These are phyloP conservation scores for Xylona heveae DNA, from an alignment of 495 filamentous ascomycete genomes.

Conservation along the genomic window DNA sequence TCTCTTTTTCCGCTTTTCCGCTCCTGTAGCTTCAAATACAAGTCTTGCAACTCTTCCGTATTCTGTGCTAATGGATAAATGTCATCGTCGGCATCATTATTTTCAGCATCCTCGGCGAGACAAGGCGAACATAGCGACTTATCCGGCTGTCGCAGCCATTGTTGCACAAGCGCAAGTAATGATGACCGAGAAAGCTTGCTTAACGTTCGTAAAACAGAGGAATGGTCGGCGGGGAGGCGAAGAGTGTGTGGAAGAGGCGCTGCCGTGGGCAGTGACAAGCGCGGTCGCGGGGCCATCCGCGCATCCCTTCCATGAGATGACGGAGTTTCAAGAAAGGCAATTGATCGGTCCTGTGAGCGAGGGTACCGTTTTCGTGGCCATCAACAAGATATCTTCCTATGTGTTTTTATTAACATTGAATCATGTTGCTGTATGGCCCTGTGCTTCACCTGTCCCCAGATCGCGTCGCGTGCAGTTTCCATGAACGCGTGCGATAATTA, in stretches of 20 bases:
- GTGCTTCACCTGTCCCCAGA: too few species aligned
- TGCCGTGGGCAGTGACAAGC: slow-evolving; percentile 2
- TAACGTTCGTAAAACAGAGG: slow-evolving; percentile 40
- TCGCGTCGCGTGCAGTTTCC: too few species aligned
- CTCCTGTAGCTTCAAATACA: slow-evolving; percentile 31
- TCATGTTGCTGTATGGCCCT: too few species aligned
- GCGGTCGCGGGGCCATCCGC: too few species aligned
- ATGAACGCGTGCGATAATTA: too few species aligned
- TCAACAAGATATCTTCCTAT: too few species aligned
- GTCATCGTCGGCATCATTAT: slow-evolving; percentile 20
- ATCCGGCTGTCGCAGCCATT: slow-evolving; percentile 51
- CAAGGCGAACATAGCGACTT: slow-evolving; percentile 31
- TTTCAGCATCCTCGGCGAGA: slow-evolving; percentile 20
- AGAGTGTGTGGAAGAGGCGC: slow-evolving; percentile 11
- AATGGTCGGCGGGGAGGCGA: slow-evolving; percentile 39
- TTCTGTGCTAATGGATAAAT: slow-evolving; percentile 40
- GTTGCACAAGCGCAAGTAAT: slow-evolving; percentile 42
- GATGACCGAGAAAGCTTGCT: slow-evolving; percentile 46
- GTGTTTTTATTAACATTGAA: too few species aligned
- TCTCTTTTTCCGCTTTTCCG: slow-evolving; percentile 52
- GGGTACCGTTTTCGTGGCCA: too few species aligned
- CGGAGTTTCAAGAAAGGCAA: too few species aligned
- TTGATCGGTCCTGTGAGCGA: too few species aligned
- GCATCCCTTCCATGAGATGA: too few species aligned
- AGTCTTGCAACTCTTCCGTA: slow-evolving; percentile 35